Evolutionary conservation across 805 yeast genomes (phyloP).

Genomic region (Yamadazyma takamatsuzukensis): DNA sequence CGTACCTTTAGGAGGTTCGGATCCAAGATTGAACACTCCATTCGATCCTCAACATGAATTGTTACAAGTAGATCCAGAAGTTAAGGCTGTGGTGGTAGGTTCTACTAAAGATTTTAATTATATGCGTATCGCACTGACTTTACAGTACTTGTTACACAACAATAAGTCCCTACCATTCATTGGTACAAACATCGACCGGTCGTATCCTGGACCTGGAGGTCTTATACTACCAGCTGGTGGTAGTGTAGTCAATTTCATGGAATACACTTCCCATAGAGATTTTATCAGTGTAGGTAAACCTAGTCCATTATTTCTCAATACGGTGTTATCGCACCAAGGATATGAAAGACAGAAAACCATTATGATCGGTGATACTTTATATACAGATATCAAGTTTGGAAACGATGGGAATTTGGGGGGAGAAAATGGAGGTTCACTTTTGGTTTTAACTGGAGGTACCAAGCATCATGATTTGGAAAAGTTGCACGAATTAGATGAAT

Average conservation of each 20-base stretch:
- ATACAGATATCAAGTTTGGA: conserved; percentile 42
- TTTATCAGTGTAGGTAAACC: conserved; percentile 39
- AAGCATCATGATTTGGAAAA: conserved; percentile 19
- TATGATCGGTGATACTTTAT: conserved; percentile 41
- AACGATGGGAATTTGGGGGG: conserved; percentile 36
- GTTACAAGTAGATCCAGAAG: conserved; percentile 33
- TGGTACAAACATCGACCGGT: conserved; percentile 39
- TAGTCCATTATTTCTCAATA: conserved; percentile 25
- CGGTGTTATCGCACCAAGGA: conserved; percentile 22
- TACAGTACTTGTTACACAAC: conserved; percentile 32
- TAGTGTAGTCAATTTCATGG: conserved; percentile 35
- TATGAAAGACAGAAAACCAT: conserved; percentile 26
- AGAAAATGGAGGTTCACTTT: conserved; percentile 24
- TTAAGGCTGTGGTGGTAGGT: conserved; percentile 38
- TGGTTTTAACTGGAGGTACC: conserved; percentile 38
- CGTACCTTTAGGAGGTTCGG: conserved; percentile 34
- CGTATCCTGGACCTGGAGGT: conserved; percentile 39
- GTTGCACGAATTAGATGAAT: conserved; percentile 7
- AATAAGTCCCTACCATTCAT: conserved; percentile 32
- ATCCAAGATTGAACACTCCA: conserved; percentile 19
- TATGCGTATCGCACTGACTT: conserved; percentile 32
- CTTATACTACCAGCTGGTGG: conserved; percentile 40
- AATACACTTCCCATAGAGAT: conserved; percentile 30
- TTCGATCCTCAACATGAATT: conserved; percentile 24
- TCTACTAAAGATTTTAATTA: conserved; percentile 36